Evolutionary conservation across 75 land plant genomes (phyloP).

Genomic region (Chamaecyparis obtusa): DNA sequence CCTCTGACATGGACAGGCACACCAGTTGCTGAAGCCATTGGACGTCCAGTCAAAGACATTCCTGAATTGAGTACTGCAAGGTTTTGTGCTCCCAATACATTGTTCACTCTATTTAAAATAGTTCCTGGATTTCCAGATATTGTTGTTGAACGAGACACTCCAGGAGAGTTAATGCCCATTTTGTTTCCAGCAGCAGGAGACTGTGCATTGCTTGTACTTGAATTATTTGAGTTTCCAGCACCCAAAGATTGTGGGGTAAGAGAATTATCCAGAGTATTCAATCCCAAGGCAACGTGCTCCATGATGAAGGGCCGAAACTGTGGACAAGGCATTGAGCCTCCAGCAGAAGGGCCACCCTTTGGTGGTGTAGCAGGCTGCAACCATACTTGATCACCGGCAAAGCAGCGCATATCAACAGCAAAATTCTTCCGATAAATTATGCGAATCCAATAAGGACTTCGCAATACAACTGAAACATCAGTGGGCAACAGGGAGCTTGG

Average conservation of each 20-base stretch:
- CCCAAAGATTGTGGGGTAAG: conserved; percentile 34
- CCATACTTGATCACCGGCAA: conserved; percentile 99
- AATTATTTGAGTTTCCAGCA: conserved; percentile 23
- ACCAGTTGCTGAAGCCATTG: conserved; percentile 53
- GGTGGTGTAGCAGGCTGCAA: conserved; percentile 99
- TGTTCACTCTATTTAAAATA: conserved; percentile 39
- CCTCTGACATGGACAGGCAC: conserved; percentile 79
- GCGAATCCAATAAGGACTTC: conserved; percentile 95
- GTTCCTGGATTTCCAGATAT: conserved; percentile 34
- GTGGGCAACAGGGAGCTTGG: conserved; percentile 97
- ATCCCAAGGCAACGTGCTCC: conserved; percentile 96
- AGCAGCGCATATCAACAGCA: conserved; percentile 99
- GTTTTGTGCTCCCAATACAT: conserved; percentile 36
- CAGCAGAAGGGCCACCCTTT: conserved; percentile 68
- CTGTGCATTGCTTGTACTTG: conserved; percentile 27
- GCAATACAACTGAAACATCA: conserved; percentile 92
- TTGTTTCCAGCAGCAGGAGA: conserved; percentile 33
- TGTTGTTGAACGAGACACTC: conserved; percentile 32
- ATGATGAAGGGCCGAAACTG: conserved; percentile 98
- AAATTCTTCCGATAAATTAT: conserved; percentile 91
- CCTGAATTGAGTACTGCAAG: conserved; percentile 41
- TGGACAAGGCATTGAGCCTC: conserved; percentile 96
- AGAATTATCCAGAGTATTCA: conserved; percentile 61
- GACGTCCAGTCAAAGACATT: conserved; percentile 32
- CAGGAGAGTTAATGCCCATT: conserved; percentile 32